Percentiles rank a stretch among this genome's conserved stretches.
Evolutionary conservation across 2,329 filamentous ascomycete genomes (phyloP).

Genomic region (Trichoderma sp.): DNA sequence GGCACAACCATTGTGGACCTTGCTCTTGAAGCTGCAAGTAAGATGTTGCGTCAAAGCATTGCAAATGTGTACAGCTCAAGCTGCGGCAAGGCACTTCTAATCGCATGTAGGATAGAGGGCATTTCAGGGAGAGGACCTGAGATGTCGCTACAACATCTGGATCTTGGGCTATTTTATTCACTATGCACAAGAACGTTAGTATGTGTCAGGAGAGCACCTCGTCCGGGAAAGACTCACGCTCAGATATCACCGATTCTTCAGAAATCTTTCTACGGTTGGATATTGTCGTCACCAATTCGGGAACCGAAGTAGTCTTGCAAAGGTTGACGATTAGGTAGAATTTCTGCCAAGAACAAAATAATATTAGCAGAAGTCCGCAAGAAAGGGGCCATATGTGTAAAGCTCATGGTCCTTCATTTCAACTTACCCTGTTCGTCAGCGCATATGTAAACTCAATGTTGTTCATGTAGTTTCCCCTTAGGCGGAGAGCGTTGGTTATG

Average conservation of each 20-base stretch:
- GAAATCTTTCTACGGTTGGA: constrained; percentile 68
- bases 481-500: constrained; percentile 73
- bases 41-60: constrained; percentile 91
- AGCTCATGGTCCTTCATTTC: not conserved
- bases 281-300: constrained; percentile 68
- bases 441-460: constrained; percentile 86
- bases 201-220: too few relatives aligned
- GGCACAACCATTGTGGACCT: constrained; percentile 94
- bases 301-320: constrained; percentile 69
- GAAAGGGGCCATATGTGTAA: not conserved
- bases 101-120: constrained; percentile 82
- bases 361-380: constrained; percentile 23
- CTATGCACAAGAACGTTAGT: constrained; percentile 42
- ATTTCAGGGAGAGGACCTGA: constrained; percentile 85
- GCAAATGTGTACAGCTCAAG: constrained; percentile 77
- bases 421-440: constrained; percentile 71
- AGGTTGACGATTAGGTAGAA: constrained; percentile 72
- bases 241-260: constrained; percentile 76
- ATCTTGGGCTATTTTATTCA: constrained; percentile 78
- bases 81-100: constrained; percentile 79
- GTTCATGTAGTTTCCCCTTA: constrained; percentile 71
- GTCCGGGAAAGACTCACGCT: constrained; percentile 58
- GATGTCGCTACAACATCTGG: constrained; percentile 87
- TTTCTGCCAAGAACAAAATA: constrained; percentile 49
- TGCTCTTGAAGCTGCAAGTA: constrained; percentile 95